These are phyloP conservation scores for Daldinia decipiens DNA, from an alignment of 495 filamentous ascomycete species.

Conservation along the genomic window DNA sequence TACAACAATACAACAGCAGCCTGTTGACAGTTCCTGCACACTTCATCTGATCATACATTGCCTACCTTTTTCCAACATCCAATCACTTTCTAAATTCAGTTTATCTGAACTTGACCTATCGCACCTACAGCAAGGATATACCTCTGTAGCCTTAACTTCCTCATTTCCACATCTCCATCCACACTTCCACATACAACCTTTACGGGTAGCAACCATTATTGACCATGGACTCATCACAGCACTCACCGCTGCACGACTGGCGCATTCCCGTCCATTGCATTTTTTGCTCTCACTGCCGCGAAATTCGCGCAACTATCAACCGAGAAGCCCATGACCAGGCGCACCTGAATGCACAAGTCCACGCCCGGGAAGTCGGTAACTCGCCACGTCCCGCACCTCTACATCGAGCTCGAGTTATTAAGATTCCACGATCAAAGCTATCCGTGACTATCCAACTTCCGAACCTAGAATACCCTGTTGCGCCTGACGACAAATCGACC, in stretches of 20 bases:
- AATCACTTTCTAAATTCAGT: not conserved
- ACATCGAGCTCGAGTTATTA: slow-evolving; percentile 3
- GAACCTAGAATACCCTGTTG: slow-evolving; percentile 1
- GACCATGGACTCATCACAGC: slow-evolving; percentile 26
- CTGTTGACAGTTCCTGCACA: slow-evolving; percentile 7
- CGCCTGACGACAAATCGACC: not conserved
- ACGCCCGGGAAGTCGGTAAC: slow-evolving; percentile 7
- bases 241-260: slow-evolving; percentile 21
- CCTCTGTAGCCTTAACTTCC: not conserved
- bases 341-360: not conserved
- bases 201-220: slow-evolving; percentile 8
- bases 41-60: not conserved
- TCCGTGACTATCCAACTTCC: slow-evolving; percentile 33
- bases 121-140: slow-evolving; percentile 5
- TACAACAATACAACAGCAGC: not conserved
- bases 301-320: not conserved
- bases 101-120: slow-evolving; percentile 3
- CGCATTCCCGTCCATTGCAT: slow-evolving; percentile 20
- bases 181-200: not conserved
- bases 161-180: not conserved
- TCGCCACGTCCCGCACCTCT: slow-evolving; percentile 1
- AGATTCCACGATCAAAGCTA: slow-evolving; percentile 13
- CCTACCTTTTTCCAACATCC: not conserved
- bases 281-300: slow-evolving; percentile 22
- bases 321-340: slow-evolving; percentile 5